These are phyloP conservation scores for Leishmania martiniquensis DNA, from an alignment of 208 protist genomes.

Conservation along the genomic window DNA sequence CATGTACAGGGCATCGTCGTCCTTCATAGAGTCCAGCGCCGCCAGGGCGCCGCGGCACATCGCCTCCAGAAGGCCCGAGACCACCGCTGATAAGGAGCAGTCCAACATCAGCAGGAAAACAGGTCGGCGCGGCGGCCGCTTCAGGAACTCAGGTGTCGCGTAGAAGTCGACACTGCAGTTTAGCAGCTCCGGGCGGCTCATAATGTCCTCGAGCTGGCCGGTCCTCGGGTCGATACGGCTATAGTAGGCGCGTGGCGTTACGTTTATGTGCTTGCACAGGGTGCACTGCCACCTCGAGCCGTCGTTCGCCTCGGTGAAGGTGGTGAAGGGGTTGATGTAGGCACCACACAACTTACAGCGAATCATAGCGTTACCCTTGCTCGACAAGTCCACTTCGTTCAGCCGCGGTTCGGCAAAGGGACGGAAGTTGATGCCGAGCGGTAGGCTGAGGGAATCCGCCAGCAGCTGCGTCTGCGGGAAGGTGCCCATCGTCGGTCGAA, in stretches of 20 bases:
- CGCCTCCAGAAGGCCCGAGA: constrained; percentile 79
- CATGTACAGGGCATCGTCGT: constrained; percentile 88
- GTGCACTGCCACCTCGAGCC: constrained; percentile 96
- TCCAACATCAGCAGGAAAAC: constrained; percentile 96
- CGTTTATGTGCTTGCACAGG: constrained; percentile 94
- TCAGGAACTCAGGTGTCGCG: constrained; percentile 96
- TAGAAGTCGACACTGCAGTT: constrained; percentile 93
- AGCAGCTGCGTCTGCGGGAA: constrained; percentile 64
- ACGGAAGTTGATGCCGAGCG: constrained; percentile 74
- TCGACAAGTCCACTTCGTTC: constrained; percentile 71
- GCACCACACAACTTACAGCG: constrained; percentile 90
- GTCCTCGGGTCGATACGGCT: constrained; percentile 80
- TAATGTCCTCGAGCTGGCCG: constrained; percentile 83
- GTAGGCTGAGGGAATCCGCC: constrained; percentile 63
- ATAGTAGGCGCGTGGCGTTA: constrained; percentile 71
- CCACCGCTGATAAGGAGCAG: constrained; percentile 89
- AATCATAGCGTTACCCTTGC: constrained; percentile 71
- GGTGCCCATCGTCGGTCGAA: constrained; percentile 68
- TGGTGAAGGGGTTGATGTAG: constrained; percentile 98
- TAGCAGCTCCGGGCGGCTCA: constrained; percentile 88
- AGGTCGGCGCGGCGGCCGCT: constrained; percentile 89
- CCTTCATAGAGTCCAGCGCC: constrained; percentile 75
- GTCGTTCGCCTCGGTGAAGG: constrained; percentile 82
- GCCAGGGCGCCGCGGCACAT: constrained; percentile 71
- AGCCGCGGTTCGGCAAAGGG: constrained; percentile 71